These are phyloP conservation scores for Sarocladiaceae sp. DNA, from an alignment of 2,329 filamentous ascomycete species.

Conservation along the genomic window DNA sequence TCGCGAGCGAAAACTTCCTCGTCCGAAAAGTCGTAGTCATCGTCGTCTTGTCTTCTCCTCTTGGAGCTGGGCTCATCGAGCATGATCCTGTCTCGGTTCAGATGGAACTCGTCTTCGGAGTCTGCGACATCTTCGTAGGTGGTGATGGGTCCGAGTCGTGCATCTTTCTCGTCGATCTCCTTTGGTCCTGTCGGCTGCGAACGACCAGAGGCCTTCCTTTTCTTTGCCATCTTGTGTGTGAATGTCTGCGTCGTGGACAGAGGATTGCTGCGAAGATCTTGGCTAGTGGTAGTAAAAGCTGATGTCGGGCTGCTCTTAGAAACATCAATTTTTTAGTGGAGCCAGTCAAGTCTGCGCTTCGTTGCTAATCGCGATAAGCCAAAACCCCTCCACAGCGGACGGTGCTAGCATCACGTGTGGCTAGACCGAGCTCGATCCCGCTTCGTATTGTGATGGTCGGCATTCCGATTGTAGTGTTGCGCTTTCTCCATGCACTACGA, in stretches of 20 bases:
- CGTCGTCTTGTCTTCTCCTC: conserved; percentile 67
- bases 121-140: conserved; percentile 84
- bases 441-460: not conserved
- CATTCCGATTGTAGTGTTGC: no score
- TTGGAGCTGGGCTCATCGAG: conserved; percentile 82
- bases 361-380: conserved; percentile 7
- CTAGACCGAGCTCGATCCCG: not conserved
- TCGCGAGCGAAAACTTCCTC: conserved; percentile 55
- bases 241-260: not conserved
- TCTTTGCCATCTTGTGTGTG: conserved; percentile 49
- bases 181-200: conserved; percentile 45
- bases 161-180: conserved; percentile 52
- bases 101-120: conserved; percentile 90
- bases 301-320: not conserved
- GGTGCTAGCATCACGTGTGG: conserved; percentile 2
- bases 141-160: conserved; percentile 55
- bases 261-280: not conserved
- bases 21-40: conserved; percentile 61
- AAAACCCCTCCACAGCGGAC: not conserved
- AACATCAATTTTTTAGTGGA: conserved; percentile 9
- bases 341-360: conserved; percentile 1
- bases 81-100: conserved; percentile 79
- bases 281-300: not conserved
- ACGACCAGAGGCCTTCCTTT: conserved; percentile 64
- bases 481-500: not conserved